A percentile compares a stretch with the other conserved stretches of the same genome.
Conservation (phyloP, 1,284 basidiomycete genomes). For the Pseudozyma flocculosa region DNA sequence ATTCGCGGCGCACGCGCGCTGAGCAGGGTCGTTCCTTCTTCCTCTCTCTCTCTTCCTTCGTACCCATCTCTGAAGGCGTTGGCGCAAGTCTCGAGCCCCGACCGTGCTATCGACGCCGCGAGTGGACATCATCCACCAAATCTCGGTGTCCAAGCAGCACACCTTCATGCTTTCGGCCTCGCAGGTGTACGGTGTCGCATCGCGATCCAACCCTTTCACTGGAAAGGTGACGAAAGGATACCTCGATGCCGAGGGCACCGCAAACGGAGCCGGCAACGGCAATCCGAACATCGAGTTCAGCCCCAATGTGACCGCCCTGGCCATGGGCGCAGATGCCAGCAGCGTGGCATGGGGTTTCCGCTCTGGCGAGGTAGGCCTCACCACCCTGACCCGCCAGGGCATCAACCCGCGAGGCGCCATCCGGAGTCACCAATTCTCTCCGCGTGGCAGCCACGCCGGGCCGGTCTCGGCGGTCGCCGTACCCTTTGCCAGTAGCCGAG, state of each 20-base stretch:
- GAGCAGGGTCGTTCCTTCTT: no score
- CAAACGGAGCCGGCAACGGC: conserved; percentile 67
- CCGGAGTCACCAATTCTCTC: conserved; percentile 34
- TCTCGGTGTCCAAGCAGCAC: conserved; percentile 63
- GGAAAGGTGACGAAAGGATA: conserved; percentile 71
- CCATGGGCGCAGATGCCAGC: conserved; percentile 69
- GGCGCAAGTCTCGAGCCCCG: conserved; percentile 68
- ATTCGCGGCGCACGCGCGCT: no score
- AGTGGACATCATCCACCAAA: conserved; percentile 44
- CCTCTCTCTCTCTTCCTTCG: no score
- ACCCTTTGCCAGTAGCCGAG: conserved; percentile 38
- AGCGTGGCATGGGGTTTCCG: conserved; percentile 75
- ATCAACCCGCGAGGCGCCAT: conserved; percentile 49
- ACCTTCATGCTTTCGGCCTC: conserved; percentile 68
- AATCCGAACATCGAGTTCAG: conserved; percentile 77
- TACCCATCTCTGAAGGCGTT: conserved; percentile 63
- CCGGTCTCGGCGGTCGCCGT: conserved; percentile 43
- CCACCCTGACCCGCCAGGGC: conserved; percentile 58
- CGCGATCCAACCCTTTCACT: conserved; percentile 71
- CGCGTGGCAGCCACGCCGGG: conserved; percentile 32
- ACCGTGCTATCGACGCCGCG: conserved; percentile 61
- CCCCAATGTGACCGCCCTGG: conserved; percentile 65
- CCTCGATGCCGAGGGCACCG: conserved; percentile 68
- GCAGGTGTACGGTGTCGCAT: conserved; percentile 70
- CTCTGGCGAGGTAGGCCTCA: conserved; percentile 70